Conservation (phyloP, 2,329 filamentous ascomycete genomes). For the Chaetomiaceae sp. region DNA sequence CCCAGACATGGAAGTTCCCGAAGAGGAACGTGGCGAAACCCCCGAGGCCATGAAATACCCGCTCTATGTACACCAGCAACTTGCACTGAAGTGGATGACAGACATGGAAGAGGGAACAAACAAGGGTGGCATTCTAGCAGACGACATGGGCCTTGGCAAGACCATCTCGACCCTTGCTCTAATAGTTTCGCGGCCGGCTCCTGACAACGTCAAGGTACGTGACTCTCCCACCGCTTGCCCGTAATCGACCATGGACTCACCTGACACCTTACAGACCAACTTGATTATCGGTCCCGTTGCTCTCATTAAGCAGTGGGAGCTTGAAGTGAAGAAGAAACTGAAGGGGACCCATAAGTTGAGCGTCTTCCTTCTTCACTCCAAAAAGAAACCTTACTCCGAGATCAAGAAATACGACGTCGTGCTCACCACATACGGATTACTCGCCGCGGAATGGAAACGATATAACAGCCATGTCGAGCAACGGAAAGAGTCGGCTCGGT, state of each 20-base stretch:
- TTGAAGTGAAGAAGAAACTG: constrained; percentile 70
- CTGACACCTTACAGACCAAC: constrained; percentile 50
- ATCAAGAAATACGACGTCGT: constrained; percentile 68
- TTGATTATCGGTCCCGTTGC: constrained; percentile 78
- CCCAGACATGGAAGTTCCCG: constrained; percentile 62
- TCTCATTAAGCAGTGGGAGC: constrained; percentile 77
- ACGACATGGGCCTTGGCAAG: constrained; percentile 82
- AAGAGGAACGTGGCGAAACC: constrained; percentile 61
- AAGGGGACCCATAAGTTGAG: constrained; percentile 54
- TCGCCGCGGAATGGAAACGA: constrained; percentile 63
- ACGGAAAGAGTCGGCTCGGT: constrained; percentile 36
- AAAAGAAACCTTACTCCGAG: constrained; percentile 55
- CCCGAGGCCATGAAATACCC: constrained; percentile 63
- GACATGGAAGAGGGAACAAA: constrained; percentile 69
- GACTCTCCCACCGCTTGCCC: background rate
- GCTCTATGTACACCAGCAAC: constrained; percentile 77
- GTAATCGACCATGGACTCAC: background rate
- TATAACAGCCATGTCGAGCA: constrained; percentile 51
- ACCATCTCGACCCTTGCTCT: constrained; percentile 79
- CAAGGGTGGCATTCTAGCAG: constrained; percentile 72
- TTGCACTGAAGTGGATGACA: constrained; percentile 73
- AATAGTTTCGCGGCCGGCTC: constrained; percentile 63
- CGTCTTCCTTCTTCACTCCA: constrained; percentile 65
- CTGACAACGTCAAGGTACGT: constrained; percentile 45
- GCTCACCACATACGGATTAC: constrained; percentile 71